Conservation (phyloP, 176 grass and related monocot species). For the Phragmites australis region DNA sequence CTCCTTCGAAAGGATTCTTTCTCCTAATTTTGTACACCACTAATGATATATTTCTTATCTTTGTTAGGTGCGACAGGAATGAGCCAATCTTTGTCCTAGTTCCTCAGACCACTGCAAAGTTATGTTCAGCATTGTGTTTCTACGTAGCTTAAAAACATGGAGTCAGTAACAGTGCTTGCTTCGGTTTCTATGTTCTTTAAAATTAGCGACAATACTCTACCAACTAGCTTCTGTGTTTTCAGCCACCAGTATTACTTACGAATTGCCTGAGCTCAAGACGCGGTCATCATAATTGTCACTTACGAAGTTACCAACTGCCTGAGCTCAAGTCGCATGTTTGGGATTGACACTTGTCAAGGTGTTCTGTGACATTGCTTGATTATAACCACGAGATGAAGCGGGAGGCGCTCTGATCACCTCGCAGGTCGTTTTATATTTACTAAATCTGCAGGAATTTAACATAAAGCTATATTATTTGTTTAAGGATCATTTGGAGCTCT, state of each 20-base stretch:
- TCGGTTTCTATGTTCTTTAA: not conserved
- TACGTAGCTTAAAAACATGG: not conserved
- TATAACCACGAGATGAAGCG: too few relatives aligned
- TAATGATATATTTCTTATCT: conserved; percentile 5
- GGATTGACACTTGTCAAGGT: too few relatives aligned
- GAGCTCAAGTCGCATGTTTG: not conserved
- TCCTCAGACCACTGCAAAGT: not conserved
- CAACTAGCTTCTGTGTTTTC: not conserved
- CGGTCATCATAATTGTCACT: not conserved
- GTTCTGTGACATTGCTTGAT: too few relatives aligned
- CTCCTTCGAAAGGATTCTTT: not conserved
- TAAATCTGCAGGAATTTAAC: too few relatives aligned
- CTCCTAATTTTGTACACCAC: not conserved
- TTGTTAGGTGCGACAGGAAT: conserved; percentile 23
- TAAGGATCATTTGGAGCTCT: too few relatives aligned
- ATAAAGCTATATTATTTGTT: too few relatives aligned
- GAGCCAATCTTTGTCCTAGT: not conserved
- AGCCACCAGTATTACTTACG: not conserved
- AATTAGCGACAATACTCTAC: not conserved
- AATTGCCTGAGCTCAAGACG: not conserved
- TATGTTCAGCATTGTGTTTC: not conserved
- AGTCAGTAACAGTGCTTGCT: not conserved
- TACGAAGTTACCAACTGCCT: not conserved
- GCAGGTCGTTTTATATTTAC: too few relatives aligned
- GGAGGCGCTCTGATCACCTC: too few relatives aligned